Evolutionary conservation across 805 yeast species (phyloP).

Genomic region (Teunomyces panamensis): DNA sequence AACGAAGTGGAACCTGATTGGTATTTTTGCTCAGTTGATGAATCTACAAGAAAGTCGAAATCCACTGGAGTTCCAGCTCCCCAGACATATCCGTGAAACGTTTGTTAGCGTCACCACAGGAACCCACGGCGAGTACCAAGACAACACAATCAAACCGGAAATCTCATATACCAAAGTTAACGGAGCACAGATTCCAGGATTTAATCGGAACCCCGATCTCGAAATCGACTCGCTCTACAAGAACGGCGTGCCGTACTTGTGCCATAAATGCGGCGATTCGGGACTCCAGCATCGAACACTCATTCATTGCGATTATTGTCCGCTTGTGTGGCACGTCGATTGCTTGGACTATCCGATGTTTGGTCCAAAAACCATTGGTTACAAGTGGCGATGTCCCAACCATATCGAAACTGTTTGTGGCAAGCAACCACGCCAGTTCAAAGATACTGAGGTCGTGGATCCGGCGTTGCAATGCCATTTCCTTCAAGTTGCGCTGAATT

Average conservation of each 20-base stretch:
- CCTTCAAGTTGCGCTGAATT: constrained; percentile 28
- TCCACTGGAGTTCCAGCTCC: constrained; percentile 49
- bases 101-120: constrained; percentile 73
- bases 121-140: constrained; percentile 67
- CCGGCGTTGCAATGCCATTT: constrained; percentile 43
- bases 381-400: constrained; percentile 89
- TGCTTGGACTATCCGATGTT: constrained; percentile 77
- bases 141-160: constrained; percentile 46
- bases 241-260: constrained; percentile 65
- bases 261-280: constrained; percentile 74
- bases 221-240: constrained; percentile 68
- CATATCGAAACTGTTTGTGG: constrained; percentile 59
- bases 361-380: constrained; percentile 67
- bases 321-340: constrained; percentile 83
- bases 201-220: constrained; percentile 44
- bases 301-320: constrained; percentile 79
- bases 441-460: constrained; percentile 51
- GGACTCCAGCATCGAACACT: constrained; percentile 56
- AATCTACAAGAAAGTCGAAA: constrained; percentile 64
- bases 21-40: constrained; percentile 52
- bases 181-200: constrained; percentile 34
- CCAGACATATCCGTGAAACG: constrained; percentile 63
- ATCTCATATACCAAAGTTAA: constrained; percentile 37
- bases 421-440: constrained; percentile 42
- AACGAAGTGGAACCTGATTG: constrained; percentile 33